Conservation (phyloP, 78 protist genomes). For the Chrysochromulina tobinii region DNA sequence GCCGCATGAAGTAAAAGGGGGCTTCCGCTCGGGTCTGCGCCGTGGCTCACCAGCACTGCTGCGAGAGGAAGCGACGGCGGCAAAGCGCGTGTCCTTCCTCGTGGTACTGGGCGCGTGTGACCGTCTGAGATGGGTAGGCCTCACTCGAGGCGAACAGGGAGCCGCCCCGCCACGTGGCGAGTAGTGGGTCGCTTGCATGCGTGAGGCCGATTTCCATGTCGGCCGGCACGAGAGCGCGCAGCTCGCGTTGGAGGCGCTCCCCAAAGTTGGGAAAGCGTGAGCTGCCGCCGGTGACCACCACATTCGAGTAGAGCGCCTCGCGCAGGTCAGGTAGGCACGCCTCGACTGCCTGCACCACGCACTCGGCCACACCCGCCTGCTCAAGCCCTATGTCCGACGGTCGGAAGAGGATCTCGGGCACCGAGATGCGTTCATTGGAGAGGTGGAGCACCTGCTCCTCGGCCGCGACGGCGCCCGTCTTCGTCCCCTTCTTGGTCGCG, state of each 20-base stretch:
- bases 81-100: conserved; percentile 1
- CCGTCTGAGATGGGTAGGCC: background rate
- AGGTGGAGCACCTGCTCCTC: conserved; percentile 50
- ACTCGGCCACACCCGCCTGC: conserved; percentile 80
- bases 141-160: background rate
- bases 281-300: background rate
- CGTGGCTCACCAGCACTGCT: no score
- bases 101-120: background rate
- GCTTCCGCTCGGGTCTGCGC: no score
- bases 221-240: background rate
- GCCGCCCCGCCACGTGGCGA: conserved; percentile 31
- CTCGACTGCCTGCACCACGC: conserved; percentile 66
- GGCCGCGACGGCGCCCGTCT: background rate
- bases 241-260: background rate
- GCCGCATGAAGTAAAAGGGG: no score
- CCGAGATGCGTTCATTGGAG: conserved; percentile 63
- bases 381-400: conserved; percentile 68
- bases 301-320: background rate
- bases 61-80: background rate
- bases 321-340: conserved; percentile 19
- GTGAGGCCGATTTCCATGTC: background rate
- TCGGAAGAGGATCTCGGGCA: conserved; percentile 75
- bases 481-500: background rate
- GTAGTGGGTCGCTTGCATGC: background rate
- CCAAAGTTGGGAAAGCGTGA: background rate